Base-by-base conservation (phyloP, 208 protist species). In the Trypanosoma platydactyli region DNA sequence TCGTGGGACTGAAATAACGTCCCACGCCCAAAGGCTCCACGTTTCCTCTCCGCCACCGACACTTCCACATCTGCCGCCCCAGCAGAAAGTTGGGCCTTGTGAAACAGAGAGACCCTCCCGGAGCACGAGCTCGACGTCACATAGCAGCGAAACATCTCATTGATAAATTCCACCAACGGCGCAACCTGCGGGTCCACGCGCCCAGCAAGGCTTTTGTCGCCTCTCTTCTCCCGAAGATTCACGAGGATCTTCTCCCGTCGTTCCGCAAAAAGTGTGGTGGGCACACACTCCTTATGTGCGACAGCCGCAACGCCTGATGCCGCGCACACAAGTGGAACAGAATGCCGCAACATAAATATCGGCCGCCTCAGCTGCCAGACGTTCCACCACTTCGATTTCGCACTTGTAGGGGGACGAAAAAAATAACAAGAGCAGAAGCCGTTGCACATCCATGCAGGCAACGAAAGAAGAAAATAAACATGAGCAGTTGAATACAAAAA, bases 71-170 rank as follows among this genome's bases (percentile, higher is more conserved):
- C 33, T 9, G 33, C 9, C 9, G 33, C 53, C 0, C 29, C 29
- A 24, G 29, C 30, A 45, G 58, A 61, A n/a, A 67, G 41, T 60
- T 76, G 71, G 0, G 67, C 85, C 40, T 79, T 80, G 71, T 95
- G 86, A 54, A 95, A 95, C 15, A 95, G 71, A 0, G 84, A 80
- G 22, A 87, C 45, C 0, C 89, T 79, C 5, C 86, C 89, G 20
- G 82, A 82, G 60, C 86, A 95, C 15, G 82, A 88, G 76, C 86
- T 91, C 41, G 77, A 90, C 18, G 89, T 95, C 5, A 95, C 84
- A 74, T 88, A 91, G 68, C 75, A 81, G 3, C 57, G 25, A 55
- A 86, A 83, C 16, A 71, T 52, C 3, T 64, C 51, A 73, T 92
- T 95, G 50, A 92, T 69, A 50, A 82, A 76, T 3, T 60, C 15